Percentiles rank a stretch among this genome's conserved stretches.
Conservation (phyloP, 1,284 basidiomycete species). For the Ceratobasidium papillatum region DNA sequence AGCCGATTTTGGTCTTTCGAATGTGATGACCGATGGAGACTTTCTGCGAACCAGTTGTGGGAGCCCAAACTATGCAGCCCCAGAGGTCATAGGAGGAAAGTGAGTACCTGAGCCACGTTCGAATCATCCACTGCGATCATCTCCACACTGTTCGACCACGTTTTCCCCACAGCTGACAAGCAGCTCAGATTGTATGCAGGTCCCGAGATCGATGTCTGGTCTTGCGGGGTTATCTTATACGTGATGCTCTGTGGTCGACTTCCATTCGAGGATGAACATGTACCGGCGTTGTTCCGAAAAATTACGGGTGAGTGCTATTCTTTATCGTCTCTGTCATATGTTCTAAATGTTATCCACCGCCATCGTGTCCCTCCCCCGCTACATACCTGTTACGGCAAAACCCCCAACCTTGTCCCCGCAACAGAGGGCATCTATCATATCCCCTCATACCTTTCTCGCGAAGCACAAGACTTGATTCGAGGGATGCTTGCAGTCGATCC, state of each 20-base stretch:
- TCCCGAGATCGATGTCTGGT: constrained; percentile 98
- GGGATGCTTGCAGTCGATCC: constrained; percentile 93
- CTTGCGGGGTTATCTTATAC: constrained; percentile 93
- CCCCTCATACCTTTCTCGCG: constrained; percentile 77
- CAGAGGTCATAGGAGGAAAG: constrained; percentile 92
- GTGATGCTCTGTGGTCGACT: constrained; percentile 93
- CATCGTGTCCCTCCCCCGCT: not conserved
- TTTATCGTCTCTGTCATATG: not conserved
- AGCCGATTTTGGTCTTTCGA: constrained; percentile 93
- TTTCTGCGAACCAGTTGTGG: constrained; percentile 95
- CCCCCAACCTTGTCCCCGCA: constrained; percentile 40
- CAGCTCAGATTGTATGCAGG: constrained; percentile 78
- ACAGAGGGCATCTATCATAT: constrained; percentile 86
- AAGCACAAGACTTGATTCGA: constrained; percentile 80
- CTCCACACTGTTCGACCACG: constrained; percentile 7
- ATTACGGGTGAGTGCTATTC: constrained; percentile 76
- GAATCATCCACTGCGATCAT: not conserved
- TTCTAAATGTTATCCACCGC: not conserved
- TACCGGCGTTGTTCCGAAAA: constrained; percentile 89
- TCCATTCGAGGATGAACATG: constrained; percentile 95
- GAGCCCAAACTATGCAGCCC: constrained; percentile 95
- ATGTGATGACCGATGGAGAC: constrained; percentile 93
- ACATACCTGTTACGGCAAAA: constrained; percentile 2
- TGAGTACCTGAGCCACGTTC: constrained; percentile 45
- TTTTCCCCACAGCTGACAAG: constrained; percentile 27